A percentile compares a stretch with the other conserved stretches of the same genome.
Evolutionary conservation across 306 rosid genomes (phyloP).

Genomic region (Lathyrus tuberosus): DNA sequence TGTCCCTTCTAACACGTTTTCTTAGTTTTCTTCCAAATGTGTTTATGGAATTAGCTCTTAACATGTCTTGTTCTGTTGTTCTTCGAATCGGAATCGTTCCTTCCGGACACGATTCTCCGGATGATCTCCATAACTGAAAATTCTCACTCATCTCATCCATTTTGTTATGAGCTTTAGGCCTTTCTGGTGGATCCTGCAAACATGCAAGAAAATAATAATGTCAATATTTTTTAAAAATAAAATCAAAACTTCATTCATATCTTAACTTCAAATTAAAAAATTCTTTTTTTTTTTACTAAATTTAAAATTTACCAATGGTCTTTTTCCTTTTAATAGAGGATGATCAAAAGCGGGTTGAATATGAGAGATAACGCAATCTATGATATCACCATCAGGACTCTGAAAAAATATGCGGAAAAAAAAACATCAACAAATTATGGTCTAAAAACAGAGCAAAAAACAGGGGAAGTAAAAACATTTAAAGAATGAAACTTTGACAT

Average conservation of each 20-base stretch:
- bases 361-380: constrained; percentile 83
- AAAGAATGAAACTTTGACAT: constrained; percentile 22
- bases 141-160: constrained; percentile 44
- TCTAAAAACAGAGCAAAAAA: constrained; percentile 12
- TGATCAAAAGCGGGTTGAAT: constrained; percentile 96
- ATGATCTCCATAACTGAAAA: constrained; percentile 69
- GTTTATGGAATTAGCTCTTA: constrained; percentile 73
- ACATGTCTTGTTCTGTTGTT: constrained; percentile 73
- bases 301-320: constrained; percentile 64
- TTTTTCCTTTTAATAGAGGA: constrained; percentile 68
- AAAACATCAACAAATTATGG: not conserved
- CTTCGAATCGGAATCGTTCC: constrained; percentile 96
- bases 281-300: not conserved
- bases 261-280: constrained; percentile 4
- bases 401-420: constrained; percentile 12
- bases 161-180: constrained; percentile 55
- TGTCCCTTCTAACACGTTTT: constrained; percentile 74
- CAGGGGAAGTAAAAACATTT: constrained; percentile 33
- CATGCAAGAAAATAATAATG: constrained; percentile 15
- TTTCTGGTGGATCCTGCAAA: constrained; percentile 81
- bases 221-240: not conserved
- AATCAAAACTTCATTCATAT: not conserved
- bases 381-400: constrained; percentile 94
- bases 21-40: constrained; percentile 79
- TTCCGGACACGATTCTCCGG: constrained; percentile 82